These are phyloP conservation scores for Claviceps pazoutovae DNA, from an alignment of 2,329 filamentous ascomycete species.

Conservation along the genomic window DNA sequence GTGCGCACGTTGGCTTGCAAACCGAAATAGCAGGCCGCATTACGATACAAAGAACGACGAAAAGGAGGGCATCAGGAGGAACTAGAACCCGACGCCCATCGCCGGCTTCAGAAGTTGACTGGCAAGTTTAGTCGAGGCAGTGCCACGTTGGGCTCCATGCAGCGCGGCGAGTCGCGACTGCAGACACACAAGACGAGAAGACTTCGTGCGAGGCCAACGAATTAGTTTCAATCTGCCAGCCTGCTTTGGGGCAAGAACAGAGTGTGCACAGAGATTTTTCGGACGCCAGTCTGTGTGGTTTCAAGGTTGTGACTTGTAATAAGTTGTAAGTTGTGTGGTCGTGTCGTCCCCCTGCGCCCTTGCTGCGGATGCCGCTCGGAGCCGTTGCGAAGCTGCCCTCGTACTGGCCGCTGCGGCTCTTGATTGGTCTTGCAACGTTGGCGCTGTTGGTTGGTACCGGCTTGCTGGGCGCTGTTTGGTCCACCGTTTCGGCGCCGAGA, in stretches of 20 bases:
- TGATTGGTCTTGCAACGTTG: slow-evolving; percentile 1
- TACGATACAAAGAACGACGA: not conserved
- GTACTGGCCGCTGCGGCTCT: not conserved
- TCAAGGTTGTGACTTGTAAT: too few species aligned
- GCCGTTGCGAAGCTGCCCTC: too few species aligned
- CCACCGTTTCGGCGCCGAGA: not conserved
- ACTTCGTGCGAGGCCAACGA: not conserved
- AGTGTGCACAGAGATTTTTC: not conserved
- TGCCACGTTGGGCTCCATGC: slow-evolving; percentile 3
- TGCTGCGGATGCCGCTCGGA: too few species aligned
- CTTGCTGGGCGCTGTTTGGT: not conserved
- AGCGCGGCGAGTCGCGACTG: not conserved
- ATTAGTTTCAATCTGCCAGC: not conserved
- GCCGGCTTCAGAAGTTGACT: not conserved
- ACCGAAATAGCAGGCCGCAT: not conserved
- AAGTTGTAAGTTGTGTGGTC: too few species aligned
- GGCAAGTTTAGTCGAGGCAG: not conserved
- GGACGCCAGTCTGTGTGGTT: too few species aligned
- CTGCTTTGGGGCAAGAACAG: not conserved
- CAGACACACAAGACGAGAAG: not conserved
- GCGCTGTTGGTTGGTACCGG: not conserved
- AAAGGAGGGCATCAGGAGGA: not conserved
- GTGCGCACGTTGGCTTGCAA: not conserved
- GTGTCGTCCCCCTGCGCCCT: too few species aligned
- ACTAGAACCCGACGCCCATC: not conserved